Percentiles rank a stretch among this genome's conserved stretches.
These are phyloP conservation scores for Glebionis coronaria DNA, from an alignment of 129 eudicot genomes.

Conservation along the genomic window DNA sequence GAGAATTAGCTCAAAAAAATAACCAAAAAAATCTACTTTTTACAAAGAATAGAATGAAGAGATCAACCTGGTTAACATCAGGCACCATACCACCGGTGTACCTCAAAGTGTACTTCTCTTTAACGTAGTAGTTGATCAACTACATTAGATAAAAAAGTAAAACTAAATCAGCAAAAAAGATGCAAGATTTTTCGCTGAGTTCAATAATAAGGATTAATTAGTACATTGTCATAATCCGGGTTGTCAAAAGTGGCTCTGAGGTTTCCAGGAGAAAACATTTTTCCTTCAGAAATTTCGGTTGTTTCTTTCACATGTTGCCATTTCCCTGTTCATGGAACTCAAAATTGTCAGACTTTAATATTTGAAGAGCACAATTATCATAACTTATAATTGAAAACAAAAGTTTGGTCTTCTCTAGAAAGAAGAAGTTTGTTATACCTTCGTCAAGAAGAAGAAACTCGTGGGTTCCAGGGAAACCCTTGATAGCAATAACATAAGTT, in stretches of 20 bases:
- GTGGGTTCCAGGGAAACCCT: slow-evolving; percentile 84
- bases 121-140: slow-evolving; percentile 85
- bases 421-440: slow-evolving; percentile 39
- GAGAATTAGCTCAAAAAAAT: background rate
- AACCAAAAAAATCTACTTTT: background rate
- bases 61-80: slow-evolving; percentile 90
- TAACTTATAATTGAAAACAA: background rate
- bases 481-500: slow-evolving; percentile 87
- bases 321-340: slow-evolving; percentile 47
- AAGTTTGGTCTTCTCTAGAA: background rate
- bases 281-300: slow-evolving; percentile 90
- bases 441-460: slow-evolving; percentile 98
- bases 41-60: slow-evolving; percentile 1
- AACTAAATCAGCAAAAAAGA: background rate
- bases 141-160: slow-evolving; percentile 23
- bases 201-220: background rate
- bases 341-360: background rate
- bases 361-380: background rate
- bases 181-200: slow-evolving; percentile 12
- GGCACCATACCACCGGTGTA: slow-evolving; percentile 99
- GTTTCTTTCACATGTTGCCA: slow-evolving; percentile 99
- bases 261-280: slow-evolving; percentile 98
- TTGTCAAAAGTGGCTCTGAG: slow-evolving; percentile 95
- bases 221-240: slow-evolving; percentile 81
- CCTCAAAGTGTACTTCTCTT: slow-evolving; percentile 89